Percentiles rank a stretch among this genome's conserved stretches.
These are phyloP conservation scores for Musa itinerans DNA, from an alignment of 176 grass and related monocot genomes.

Conservation along the genomic window DNA sequence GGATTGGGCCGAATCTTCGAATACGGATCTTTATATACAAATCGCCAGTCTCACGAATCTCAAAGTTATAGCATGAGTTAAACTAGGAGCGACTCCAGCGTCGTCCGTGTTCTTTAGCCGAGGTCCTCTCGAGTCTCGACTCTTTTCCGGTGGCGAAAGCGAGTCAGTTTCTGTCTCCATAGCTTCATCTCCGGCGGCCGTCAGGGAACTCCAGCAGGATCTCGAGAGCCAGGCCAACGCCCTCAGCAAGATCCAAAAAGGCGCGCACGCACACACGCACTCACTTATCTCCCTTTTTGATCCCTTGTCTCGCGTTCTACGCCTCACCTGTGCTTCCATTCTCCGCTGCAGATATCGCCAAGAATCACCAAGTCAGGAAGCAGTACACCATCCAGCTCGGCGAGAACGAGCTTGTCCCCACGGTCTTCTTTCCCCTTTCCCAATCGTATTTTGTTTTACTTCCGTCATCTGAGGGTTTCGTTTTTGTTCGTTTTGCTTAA, in stretches of 20 bases:
- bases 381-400: constrained; percentile 98
- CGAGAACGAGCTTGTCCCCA: constrained; percentile 98
- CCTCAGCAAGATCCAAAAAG: constrained; percentile 97
- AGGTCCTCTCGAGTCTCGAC: background rate
- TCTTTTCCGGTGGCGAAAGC: background rate
- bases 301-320: background rate
- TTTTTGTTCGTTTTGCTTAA: constrained; percentile 6
- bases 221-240: constrained; percentile 71
- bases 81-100: too few species aligned
- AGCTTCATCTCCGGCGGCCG: constrained; percentile 37
- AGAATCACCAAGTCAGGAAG: constrained; percentile 98
- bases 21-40: too few species aligned
- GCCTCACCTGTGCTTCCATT: background rate
- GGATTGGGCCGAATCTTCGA: too few species aligned
- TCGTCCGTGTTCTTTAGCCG: background rate
- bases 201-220: constrained; percentile 76
- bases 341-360: constrained; percentile 56
- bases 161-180: background rate
- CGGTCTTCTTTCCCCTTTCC: constrained; percentile 25
- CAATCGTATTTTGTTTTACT: background rate
- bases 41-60: too few species aligned
- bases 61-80: too few species aligned
- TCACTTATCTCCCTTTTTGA: background rate
- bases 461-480: background rate
- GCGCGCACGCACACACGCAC: background rate